Percentiles rank a stretch among this genome's conserved stretches.
Evolutionary conservation across 169 alveolate species (phyloP).

Genomic region (Cytauxzoon felis): DNA sequence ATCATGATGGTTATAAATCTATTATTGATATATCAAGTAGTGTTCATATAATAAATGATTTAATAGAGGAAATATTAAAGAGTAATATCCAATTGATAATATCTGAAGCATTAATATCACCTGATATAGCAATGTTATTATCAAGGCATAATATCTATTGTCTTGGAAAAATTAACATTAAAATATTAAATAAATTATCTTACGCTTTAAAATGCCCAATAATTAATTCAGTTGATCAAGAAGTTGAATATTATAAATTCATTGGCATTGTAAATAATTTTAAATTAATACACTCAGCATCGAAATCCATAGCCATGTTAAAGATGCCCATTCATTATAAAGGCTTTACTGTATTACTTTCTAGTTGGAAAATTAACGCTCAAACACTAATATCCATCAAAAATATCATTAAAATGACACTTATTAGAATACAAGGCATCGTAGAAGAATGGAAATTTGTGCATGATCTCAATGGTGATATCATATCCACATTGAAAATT

Average conservation of each 20-base stretch:
- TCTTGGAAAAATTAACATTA: constrained; percentile 20
- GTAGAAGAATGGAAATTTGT: constrained; percentile 46
- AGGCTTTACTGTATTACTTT: constrained; percentile 46
- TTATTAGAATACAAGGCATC: constrained; percentile 32
- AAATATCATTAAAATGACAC: constrained; percentile 15
- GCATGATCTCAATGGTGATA: constrained; percentile 28
- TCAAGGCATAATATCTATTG: constrained; percentile 17
- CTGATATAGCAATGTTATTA: constrained; percentile 14
- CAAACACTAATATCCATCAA: background rate
- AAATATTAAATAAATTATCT: constrained; percentile 5
- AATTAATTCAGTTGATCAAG: background rate
- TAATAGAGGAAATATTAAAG: constrained; percentile 8
- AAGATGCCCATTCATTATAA: constrained; percentile 7
- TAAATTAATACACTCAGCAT: background rate
- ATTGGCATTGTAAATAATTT: constrained; percentile 11
- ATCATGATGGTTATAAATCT: constrained; percentile 6
- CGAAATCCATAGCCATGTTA: constrained; percentile 13
- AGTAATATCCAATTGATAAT: constrained; percentile 15
- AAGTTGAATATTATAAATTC: background rate
- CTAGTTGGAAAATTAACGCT: constrained; percentile 4
- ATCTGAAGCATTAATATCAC: constrained; percentile 11
- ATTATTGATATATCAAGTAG: constrained; percentile 1
- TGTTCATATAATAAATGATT: background rate
- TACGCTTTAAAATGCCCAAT: constrained; percentile 23
- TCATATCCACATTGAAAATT: too few species aligned